phyloP scores from a whole-genome alignment of 176 grass and related monocot species.

The Musa itinerans region DNA sequence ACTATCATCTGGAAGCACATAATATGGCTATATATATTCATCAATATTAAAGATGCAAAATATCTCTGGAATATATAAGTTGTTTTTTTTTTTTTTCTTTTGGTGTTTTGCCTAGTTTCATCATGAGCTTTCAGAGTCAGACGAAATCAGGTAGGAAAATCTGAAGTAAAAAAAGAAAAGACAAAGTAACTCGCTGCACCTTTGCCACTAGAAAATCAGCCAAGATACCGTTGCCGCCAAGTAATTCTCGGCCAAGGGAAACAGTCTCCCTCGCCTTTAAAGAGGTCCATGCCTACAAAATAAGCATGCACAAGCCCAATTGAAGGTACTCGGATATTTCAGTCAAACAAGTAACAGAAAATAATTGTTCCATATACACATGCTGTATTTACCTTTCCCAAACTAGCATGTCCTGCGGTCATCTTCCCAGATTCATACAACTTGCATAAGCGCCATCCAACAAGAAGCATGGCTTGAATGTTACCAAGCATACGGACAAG shows the following conservation, averaged over 20 bases:
- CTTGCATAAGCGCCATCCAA: constrained; percentile 94
- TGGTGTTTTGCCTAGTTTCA: background rate
- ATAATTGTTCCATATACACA: constrained; percentile 1
- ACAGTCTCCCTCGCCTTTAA: constrained; percentile 51
- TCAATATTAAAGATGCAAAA: background rate
- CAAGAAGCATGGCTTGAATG: constrained; percentile 83
- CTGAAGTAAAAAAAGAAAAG: background rate
- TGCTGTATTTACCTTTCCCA: constrained; percentile 60
- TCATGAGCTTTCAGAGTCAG: background rate
- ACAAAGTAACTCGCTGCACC: constrained; percentile 23
- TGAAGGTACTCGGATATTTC: constrained; percentile 2
- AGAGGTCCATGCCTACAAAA: constrained; percentile 50
- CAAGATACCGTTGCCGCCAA: constrained; percentile 77
- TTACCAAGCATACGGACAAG: constrained; percentile 92
- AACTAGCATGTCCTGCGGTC: constrained; percentile 77
- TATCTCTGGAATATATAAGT: background rate
- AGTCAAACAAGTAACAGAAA: background rate
- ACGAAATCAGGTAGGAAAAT: background rate
- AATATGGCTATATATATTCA: background rate
- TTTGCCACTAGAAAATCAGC: constrained; percentile 74
- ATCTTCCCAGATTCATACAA: constrained; percentile 90
- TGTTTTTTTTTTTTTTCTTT: background rate
- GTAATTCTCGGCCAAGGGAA: constrained; percentile 54
- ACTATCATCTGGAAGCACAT: no score
- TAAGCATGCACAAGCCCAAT: background rate